A percentile compares a stretch with the other conserved stretches of the same genome.
Conservation (phyloP, 2,329 filamentous ascomycete species). For the Aureobasidium leucospermi region DNA sequence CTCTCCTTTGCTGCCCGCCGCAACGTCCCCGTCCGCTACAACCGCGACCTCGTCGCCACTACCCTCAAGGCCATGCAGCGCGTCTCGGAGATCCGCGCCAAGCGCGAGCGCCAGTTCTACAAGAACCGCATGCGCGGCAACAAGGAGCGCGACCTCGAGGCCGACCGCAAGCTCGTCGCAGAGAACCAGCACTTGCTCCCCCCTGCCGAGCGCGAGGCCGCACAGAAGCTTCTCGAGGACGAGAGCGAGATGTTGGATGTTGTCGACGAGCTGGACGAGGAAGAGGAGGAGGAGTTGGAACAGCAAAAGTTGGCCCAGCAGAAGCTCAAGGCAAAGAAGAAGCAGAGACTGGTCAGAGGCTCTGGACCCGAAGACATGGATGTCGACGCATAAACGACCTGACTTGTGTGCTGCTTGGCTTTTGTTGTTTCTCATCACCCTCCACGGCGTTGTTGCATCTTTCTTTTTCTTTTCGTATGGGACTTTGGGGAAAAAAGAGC, state of each 20-base stretch:
- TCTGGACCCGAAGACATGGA: conserved; percentile 37
- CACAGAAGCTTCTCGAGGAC: conserved; percentile 48
- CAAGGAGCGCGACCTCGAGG: conserved; percentile 69
- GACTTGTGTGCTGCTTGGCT: background rate
- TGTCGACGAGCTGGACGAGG: conserved; percentile 29
- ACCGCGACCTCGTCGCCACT: conserved; percentile 79
- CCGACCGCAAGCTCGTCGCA: conserved; percentile 79
- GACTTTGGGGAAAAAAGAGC: conserved; percentile 3
- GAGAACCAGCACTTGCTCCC: conserved; percentile 91
- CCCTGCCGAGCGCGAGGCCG: conserved; percentile 37
- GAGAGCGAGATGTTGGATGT: conserved; percentile 38
- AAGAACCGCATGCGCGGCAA: conserved; percentile 89
- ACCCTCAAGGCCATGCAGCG: conserved; percentile 90
- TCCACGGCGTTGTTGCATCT: background rate
- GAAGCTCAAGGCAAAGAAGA: conserved; percentile 38
- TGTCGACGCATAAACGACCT: conserved; percentile 26
- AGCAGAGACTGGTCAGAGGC: conserved; percentile 39
- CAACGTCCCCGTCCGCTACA: conserved; percentile 92
- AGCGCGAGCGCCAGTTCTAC: conserved; percentile 87
- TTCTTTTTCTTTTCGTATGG: background rate
- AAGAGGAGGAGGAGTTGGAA: conserved; percentile 31
- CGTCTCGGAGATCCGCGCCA: conserved; percentile 73
- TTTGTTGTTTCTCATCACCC: background rate
- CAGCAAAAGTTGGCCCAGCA: conserved; percentile 29
- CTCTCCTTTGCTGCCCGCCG: conserved; percentile 86